Base-by-base conservation (phyloP, 768 basidiomycete species). In the Mrakia frigida region DNA sequence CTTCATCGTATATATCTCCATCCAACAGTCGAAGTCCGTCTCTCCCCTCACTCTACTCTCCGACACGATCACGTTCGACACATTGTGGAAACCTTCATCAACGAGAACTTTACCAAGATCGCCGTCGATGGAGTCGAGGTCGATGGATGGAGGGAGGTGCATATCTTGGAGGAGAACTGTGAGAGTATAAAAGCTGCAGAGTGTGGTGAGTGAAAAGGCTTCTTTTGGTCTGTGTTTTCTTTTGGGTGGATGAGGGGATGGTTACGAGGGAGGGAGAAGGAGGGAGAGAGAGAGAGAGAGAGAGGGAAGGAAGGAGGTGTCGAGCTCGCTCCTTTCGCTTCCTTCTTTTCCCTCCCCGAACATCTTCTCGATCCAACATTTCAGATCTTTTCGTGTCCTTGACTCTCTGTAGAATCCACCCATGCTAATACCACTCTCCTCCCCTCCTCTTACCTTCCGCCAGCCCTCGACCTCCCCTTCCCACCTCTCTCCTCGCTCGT, bases 71-170 rank as follows among this genome's bases (percentile, higher is more conserved):
- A 89, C 37, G 88, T 95, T 77, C 86, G 90, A 74, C 87, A 85
- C 63, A 85, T 88, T 61, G 89, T 94, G 10, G 84, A 87, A 72
- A 82, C 87, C 33, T 92, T 84, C 79, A 84, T 89, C 59, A 56
- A 83, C 25, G 81, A 84, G 25, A 89, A 90, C 14, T 88, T 90
- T 73, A 87, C 89, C 68, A 87, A 88, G 28, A 86, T 96, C n/a
- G 61, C 70, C 46, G 86, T 87, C 63, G 85, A 92, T 25, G 90
- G 92, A 10, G 91, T 90, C 9, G 86, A 85, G 23, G 84, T 96
- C 7, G 85, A 87, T 56, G 93, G 92, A 31, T 97, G 93, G 93
- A 87, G 92, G 78, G 88, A 89, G 46, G 86, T 91, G 35, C 86
- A 89, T 16, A 87, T 90, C 63, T 87, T 98, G 14, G 86, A 86